Evolutionary conservation across 2,329 filamentous ascomycete species (phyloP).

Genomic region (Pseudogymnoascus sp.): DNA sequence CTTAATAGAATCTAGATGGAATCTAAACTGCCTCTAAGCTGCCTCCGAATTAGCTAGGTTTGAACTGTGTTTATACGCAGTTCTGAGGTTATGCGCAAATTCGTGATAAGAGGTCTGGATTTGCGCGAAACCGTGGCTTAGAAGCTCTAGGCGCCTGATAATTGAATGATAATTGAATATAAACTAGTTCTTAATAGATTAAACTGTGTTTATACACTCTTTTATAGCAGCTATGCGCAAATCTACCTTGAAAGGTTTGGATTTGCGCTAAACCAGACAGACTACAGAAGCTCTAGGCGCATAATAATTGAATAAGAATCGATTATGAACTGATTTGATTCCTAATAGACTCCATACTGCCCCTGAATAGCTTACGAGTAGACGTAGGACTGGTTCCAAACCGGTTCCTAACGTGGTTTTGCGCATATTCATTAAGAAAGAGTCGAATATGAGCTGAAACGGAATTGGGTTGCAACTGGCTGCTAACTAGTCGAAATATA

Average conservation of each 20-base stretch:
- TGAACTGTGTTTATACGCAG: not conserved
- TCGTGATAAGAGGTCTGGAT: not conserved
- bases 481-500: too few relatives aligned
- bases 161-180: not conserved
- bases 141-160: not conserved
- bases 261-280: not conserved
- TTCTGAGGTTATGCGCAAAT: not conserved
- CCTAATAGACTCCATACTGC: not conserved
- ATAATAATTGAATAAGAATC: not conserved
- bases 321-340: not conserved
- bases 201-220: not conserved
- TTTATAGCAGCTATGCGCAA: not conserved
- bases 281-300: not conserved
- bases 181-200: not conserved
- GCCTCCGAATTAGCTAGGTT: not conserved
- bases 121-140: not conserved
- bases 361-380: not conserved
- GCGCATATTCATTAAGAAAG: not conserved
- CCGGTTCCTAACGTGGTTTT: not conserved
- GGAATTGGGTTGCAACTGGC: not conserved
- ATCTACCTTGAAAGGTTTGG: not conserved
- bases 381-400: not conserved
- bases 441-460: not conserved
- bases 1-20: not conserved
- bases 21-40: not conserved